Percentiles rank a stretch among this genome's conserved stretches.
phyloP scores from a whole-genome alignment of 352 stramenopile species.

The Globisporangium paroecandrum region DNA sequence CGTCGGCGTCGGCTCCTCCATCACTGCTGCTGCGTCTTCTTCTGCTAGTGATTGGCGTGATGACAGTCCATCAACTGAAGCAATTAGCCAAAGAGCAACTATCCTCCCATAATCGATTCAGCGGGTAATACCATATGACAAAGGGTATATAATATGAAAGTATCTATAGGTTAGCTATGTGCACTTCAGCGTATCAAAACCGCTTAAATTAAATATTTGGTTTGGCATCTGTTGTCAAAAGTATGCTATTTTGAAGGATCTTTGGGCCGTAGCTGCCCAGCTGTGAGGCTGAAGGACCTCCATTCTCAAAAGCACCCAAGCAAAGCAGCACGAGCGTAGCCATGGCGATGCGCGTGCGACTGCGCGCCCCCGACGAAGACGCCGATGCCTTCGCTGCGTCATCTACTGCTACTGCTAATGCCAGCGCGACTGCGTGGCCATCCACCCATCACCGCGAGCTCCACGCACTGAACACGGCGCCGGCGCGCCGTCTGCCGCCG shows the following conservation, averaged over 20 bases:
- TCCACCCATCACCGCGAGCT: conserved; percentile 18
- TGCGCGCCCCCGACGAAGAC: conserved; percentile 63
- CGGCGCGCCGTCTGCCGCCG: conserved; percentile 31
- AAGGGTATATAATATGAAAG: not conserved
- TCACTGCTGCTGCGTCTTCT: conserved; percentile 19
- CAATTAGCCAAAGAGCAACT: not conserved
- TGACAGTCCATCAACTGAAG: not conserved
- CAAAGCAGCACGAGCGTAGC: not conserved
- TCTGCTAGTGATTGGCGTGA: not conserved
- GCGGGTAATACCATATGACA: not conserved
- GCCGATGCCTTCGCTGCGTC: not conserved
- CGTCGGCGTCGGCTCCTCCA: conserved; percentile 20
- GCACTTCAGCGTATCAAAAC: not conserved
- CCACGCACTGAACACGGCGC: conserved; percentile 15
- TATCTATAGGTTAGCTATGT: not conserved
- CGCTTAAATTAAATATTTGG: not conserved
- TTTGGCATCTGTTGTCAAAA: not conserved
- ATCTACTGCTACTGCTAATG: not conserved
- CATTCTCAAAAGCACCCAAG: not conserved
- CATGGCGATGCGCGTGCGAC: conserved; percentile 49
- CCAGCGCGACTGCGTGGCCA: conserved; percentile 17
- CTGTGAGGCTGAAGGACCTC: not conserved
- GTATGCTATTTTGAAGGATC: not conserved
- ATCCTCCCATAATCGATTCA: not conserved
- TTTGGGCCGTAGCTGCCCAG: not conserved